A percentile compares a stretch with the other conserved stretches of the same genome.
These are phyloP conservation scores for Pyrus pyrifolia DNA, from an alignment of 306 rosid genomes.

Conservation along the genomic window DNA sequence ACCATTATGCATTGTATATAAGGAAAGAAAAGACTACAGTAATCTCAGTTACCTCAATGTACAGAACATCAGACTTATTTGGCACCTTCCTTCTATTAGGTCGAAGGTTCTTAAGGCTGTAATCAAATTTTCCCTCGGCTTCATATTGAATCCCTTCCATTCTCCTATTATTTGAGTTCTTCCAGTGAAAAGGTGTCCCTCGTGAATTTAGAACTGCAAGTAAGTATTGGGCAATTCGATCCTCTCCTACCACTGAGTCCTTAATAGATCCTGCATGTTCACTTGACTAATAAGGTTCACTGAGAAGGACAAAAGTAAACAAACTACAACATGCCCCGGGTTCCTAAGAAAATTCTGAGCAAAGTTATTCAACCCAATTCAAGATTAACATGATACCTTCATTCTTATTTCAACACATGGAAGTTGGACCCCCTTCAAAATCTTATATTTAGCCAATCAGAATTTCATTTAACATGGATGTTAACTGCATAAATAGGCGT, in stretches of 20 bases:
- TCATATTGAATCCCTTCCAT: conserved; percentile 49
- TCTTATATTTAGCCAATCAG: background rate
- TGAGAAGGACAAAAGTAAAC: background rate
- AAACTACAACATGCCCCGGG: background rate
- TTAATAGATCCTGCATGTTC: conserved; percentile 73
- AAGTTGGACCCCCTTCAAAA: background rate
- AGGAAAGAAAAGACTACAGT: background rate
- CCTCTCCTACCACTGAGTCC: conserved; percentile 90
- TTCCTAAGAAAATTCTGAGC: background rate
- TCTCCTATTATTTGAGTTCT: conserved; percentile 49
- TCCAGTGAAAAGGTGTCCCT: conserved; percentile 87
- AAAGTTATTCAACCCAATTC: background rate
- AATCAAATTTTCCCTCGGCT: conserved; percentile 27
- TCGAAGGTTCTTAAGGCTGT: conserved; percentile 56
- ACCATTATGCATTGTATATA: background rate
- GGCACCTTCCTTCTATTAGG: conserved; percentile 43
- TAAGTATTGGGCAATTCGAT: conserved; percentile 78
- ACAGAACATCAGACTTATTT: conserved; percentile 48
- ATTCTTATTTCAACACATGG: background rate
- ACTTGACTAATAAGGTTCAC: background rate
- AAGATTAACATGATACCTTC: background rate
- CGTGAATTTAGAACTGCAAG: conserved; percentile 70
- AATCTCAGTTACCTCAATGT: conserved; percentile 50
- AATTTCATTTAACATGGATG: background rate
- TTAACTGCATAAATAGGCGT: background rate